These are phyloP conservation scores for Dendryphion nanum DNA, from an alignment of 2,329 filamentous ascomycete genomes.

Conservation along the genomic window DNA sequence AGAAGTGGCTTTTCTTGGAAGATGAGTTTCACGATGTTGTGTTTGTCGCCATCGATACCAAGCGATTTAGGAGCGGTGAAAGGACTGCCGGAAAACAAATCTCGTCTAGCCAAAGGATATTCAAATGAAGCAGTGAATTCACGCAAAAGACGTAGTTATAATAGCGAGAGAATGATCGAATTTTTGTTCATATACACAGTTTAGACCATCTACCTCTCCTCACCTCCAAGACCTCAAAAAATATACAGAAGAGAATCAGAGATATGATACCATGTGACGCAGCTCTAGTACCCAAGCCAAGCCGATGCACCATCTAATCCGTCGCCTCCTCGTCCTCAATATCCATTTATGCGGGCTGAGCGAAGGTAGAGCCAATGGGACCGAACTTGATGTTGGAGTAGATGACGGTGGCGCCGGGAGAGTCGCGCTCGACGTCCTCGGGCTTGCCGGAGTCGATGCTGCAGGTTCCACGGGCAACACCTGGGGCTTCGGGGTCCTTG, in stretches of 20 bases:
- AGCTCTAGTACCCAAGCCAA: constrained; percentile 1
- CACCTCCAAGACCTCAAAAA: neutral
- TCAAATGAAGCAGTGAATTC: neutral
- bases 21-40: neutral
- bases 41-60: neutral
- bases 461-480: constrained; percentile 39
- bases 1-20: neutral
- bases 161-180: too few relatives aligned
- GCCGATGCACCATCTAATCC: constrained; percentile 1
- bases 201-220: neutral
- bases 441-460: constrained; percentile 36
- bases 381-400: constrained; percentile 44
- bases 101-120: neutral
- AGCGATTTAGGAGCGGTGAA: neutral
- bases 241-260: neutral
- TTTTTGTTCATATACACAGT: too few relatives aligned
- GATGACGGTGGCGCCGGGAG: constrained; percentile 33
- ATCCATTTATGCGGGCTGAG: constrained; percentile 26
- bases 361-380: constrained; percentile 40
- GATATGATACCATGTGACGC: neutral
- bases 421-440: constrained; percentile 36
- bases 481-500: constrained; percentile 28
- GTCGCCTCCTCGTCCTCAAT: neutral
- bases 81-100: neutral
- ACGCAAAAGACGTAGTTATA: neutral